Evolutionary conservation across 2,329 filamentous ascomycete species (phyloP), one percentile per base, ranked within the genome.

Genomic region (Torrubiella hemipterigena): DNA sequence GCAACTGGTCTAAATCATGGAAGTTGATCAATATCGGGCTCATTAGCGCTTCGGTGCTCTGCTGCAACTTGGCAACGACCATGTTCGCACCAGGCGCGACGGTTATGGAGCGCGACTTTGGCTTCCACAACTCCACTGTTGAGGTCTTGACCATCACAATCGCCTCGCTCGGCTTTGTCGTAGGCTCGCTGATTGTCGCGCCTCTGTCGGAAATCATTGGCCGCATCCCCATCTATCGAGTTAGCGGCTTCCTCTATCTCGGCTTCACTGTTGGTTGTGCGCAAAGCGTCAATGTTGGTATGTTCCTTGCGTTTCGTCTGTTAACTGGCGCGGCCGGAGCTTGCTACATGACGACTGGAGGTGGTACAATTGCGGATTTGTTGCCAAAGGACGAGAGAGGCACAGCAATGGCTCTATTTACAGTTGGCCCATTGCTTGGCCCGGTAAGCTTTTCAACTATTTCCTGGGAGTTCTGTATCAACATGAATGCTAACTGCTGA

Each of bases 111-210:
- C 42, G 48, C 2, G 63, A 70, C 12, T 52, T 71, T 20, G 35
- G 57, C 16, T 61, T 69, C 30, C 47, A 44, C 1, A 54, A 54
- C 7, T 51, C 44, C 5, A 53, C 68, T 17, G 49, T 61, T 25
- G 62, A 45, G 33, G 70, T 23, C 5, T 65, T 77, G 29, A 59
- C 72, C 39, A 59, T 77, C 31, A 73, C 70, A 1, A 63, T 79
- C 22, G 74, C 73, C 46, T 59, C 79, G 4, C 58, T 75, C 0
- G 71, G 70, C 31, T 67, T 67, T 27, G 65, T 63, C 9, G 53
- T 70, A 17, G 69, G 67, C 0, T 67, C 68, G 1, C 56, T 71
- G 9, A 34, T 71, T 10, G 55, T 67, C 15, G 66, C 61, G 0
- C 69, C 71, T 0, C 35, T 72, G 12, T 66, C 58, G 10, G 69